Conservation (phyloP, 306 rosid genomes). For the Alnus rubra region DNA sequence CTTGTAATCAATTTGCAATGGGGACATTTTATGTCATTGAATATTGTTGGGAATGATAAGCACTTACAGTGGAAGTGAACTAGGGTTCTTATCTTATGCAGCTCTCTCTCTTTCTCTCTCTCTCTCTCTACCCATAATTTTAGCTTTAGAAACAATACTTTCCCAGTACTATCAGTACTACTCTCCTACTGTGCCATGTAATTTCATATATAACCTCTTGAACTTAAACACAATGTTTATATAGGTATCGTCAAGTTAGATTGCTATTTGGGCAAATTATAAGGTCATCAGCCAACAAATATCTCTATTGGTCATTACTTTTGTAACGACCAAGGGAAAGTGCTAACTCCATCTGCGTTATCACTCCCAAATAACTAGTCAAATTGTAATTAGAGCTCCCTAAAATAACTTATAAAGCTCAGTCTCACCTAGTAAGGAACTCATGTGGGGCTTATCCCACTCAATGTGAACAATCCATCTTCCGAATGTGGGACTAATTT, state of each 20-base stretch:
- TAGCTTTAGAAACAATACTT: neutral
- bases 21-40: neutral
- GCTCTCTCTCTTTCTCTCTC: no score
- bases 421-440: no score
- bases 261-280: neutral
- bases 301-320: neutral
- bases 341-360: no score
- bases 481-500: no score
- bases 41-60: slow-evolving; percentile 1
- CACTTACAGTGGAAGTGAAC: neutral
- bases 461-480: no score
- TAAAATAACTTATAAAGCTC: no score
- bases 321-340: no score
- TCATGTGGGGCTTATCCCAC: no score
- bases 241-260: neutral
- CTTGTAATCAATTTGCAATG: neutral
- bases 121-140: no score
- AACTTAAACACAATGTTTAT: neutral
- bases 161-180: neutral
- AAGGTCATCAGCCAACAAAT: neutral
- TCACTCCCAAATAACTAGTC: no score
- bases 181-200: neutral
- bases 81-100: neutral
- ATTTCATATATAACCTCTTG: neutral
- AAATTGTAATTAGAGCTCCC: no score